phyloP scores from a whole-genome alignment of 768 basidiomycete species.

The Tubosaeta sp. region DNA sequence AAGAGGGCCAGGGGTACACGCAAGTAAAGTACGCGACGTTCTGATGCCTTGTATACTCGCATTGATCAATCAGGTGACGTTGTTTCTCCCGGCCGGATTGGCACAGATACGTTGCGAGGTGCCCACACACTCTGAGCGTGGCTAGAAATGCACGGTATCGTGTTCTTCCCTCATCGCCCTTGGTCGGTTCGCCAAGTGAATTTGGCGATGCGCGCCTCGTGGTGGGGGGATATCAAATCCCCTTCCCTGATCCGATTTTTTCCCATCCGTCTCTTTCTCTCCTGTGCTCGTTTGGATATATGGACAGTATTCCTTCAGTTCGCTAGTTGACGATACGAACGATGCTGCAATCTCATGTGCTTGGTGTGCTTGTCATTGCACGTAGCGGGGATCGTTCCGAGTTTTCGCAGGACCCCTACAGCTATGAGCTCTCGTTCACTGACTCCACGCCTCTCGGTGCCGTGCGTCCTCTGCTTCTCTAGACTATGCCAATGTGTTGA shows the following conservation, averaged over 20 bases:
- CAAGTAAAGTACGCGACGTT: too few species aligned
- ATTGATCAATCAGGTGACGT: conserved; percentile 19
- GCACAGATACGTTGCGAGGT: conserved; percentile 1
- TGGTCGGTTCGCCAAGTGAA: conserved; percentile 23
- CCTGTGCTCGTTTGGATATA: conserved; percentile 1
- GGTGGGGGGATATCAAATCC: conserved; percentile 28
- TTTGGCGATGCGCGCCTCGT: conserved; percentile 29
- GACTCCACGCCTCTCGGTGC: conserved; percentile 77
- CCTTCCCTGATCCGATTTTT: conserved; percentile 8
- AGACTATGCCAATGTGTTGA: not conserved
- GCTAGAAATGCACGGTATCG: conserved; percentile 24
- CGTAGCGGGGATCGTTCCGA: conserved; percentile 71
- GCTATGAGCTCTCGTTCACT: conserved; percentile 56
- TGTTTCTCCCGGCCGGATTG: conserved; percentile 19
- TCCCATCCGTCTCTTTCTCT: conserved; percentile 4
- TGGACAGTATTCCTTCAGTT: not conserved
- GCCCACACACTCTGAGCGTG: conserved; percentile 25
- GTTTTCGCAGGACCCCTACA: conserved; percentile 68
- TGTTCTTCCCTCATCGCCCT: conserved; percentile 23
- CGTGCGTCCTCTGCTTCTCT: conserved; percentile 34
- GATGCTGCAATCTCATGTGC: conserved; percentile 36
- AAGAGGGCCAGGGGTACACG: too few species aligned
- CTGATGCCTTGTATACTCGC: too few species aligned
- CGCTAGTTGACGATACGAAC: conserved; percentile 16
- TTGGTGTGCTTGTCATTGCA: conserved; percentile 73